Evolutionary conservation across 2,329 filamentous ascomycete species (phyloP), one percentile per base, ranked within the genome.

Genomic region (Colletotrichum limetticola): DNA sequence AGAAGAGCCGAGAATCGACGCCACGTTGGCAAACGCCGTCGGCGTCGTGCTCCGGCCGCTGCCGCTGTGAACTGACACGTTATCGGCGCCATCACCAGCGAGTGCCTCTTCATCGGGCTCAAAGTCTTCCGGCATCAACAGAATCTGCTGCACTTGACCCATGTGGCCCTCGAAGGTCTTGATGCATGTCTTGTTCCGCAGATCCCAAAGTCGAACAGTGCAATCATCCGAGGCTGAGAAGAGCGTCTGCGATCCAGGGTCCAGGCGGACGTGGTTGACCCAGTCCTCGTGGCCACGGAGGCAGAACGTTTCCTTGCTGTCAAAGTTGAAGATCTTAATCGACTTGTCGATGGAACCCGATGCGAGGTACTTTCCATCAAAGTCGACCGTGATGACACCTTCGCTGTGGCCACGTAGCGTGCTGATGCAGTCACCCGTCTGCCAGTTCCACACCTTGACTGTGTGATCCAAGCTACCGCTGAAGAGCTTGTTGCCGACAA

Each of bases 361-460:
- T 0, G 94, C 96, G 22, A 98, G 88, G 60, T 95, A 91, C 68
- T 94, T 94, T 24, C 91, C 92, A 73, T 95, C 94, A 80, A 97
- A 97, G 82, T 98, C 94, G 9, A 98, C 89, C 26, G 92, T 92
- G 75, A 98, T 93, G 30, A 99, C 93, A 14, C 95, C 95, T 46
- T 92, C 92, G 22, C 88, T 90, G 79, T 98, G 97, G 26, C 93
- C 93, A 14, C 90, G 88, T 67, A 97, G 91, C 0, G 93, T 97
- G 61, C 92, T 93, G 69, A 98, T 88, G 77, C 94, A 95, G 77
- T 95, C 91, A 59, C 97, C 97, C 0, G 95, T 98, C 74, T 93
- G 91, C 95, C 95, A 98, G 80, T 99, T 97, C 97, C 97, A 99
- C 42, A 99, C 91, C 80, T 94, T 95, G 78, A 99, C 89, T 5